A percentile compares a stretch with the other conserved stretches of the same genome.
phyloP scores from a whole-genome alignment of 352 stramenopile genomes.

The Phytophthora hybrid region DNA sequence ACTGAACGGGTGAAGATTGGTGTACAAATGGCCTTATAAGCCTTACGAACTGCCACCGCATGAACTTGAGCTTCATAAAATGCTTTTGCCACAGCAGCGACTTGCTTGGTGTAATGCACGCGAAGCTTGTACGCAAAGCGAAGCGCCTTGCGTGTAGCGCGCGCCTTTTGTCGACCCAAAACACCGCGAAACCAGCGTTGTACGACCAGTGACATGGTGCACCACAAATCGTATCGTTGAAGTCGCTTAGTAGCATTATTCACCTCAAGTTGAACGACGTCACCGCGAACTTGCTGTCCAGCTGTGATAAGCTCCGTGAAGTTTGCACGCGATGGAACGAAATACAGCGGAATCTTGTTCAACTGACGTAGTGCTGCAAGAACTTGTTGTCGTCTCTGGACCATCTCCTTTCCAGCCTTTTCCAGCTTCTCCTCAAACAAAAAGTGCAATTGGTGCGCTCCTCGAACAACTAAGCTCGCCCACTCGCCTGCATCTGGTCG shows the following conservation, averaged over 20 bases:
- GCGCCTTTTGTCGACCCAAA: slow-evolving; percentile 42
- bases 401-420: slow-evolving; percentile 62
- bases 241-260: slow-evolving; percentile 65
- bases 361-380: slow-evolving; percentile 62
- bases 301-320: slow-evolving; percentile 67
- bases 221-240: slow-evolving; percentile 76
- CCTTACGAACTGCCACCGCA: slow-evolving; percentile 39
- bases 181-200: slow-evolving; percentile 74
- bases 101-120: slow-evolving; percentile 34
- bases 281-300: slow-evolving; percentile 62
- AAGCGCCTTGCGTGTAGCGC: slow-evolving; percentile 42
- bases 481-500: slow-evolving; percentile 78
- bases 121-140: slow-evolving; percentile 41
- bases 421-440: slow-evolving; percentile 70
- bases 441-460: slow-evolving; percentile 72
- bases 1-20: slow-evolving; percentile 56
- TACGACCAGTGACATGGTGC: slow-evolving; percentile 44
- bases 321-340: slow-evolving; percentile 49
- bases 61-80: slow-evolving; percentile 50
- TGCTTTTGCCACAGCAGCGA: slow-evolving; percentile 33
- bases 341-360: slow-evolving; percentile 68
- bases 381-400: slow-evolving; percentile 54
- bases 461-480: slow-evolving; percentile 64
- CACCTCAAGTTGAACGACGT: slow-evolving; percentile 78
- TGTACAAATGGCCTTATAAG: slow-evolving; percentile 41